Evolutionary conservation across 2,329 filamentous ascomycete species (phyloP).

Genomic region (Trichoderma cornu-damae): DNA sequence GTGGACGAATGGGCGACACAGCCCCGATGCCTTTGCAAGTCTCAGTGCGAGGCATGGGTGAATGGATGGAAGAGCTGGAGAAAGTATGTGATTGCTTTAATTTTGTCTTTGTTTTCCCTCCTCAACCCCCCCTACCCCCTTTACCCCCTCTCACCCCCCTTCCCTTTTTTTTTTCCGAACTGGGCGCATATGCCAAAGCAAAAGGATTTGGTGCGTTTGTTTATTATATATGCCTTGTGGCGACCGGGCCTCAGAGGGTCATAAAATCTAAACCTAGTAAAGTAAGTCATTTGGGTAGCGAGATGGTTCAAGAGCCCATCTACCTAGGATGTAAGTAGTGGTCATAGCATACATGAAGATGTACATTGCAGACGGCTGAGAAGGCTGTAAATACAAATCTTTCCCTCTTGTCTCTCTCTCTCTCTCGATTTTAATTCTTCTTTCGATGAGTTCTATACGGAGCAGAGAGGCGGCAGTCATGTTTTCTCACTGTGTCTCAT

Average conservation of each 20-base stretch:
- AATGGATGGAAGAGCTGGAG: slow-evolving; percentile 20
- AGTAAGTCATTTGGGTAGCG: slow-evolving; percentile 17
- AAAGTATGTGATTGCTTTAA: background rate
- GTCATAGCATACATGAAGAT: slow-evolving; percentile 13
- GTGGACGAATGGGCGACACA: slow-evolving; percentile 66
- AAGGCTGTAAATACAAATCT: background rate
- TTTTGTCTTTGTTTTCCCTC: slow-evolving; percentile 4
- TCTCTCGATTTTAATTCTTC: background rate
- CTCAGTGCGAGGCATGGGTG: slow-evolving; percentile 58
- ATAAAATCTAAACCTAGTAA: slow-evolving; percentile 11
- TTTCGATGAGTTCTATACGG: background rate
- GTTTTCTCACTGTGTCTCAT: background rate
- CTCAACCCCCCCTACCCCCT: too few species aligned
- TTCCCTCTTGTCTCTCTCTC: background rate
- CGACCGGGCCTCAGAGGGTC: slow-evolving; percentile 5
- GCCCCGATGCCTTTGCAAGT: slow-evolving; percentile 74
- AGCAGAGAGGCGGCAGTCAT: background rate
- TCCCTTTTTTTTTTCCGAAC: slow-evolving; percentile 1
- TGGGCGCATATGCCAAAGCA: slow-evolving; percentile 16
- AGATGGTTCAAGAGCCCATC: slow-evolving; percentile 9
- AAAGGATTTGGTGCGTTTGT: slow-evolving; percentile 11
- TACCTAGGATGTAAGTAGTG: slow-evolving; percentile 11
- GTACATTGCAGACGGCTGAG: slow-evolving; percentile 1
- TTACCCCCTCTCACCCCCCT: background rate
- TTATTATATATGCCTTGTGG: slow-evolving; percentile 14